These are phyloP conservation scores for Phytophthora lateralis DNA, from an alignment of 352 stramenopile genomes.

Conservation along the genomic window DNA sequence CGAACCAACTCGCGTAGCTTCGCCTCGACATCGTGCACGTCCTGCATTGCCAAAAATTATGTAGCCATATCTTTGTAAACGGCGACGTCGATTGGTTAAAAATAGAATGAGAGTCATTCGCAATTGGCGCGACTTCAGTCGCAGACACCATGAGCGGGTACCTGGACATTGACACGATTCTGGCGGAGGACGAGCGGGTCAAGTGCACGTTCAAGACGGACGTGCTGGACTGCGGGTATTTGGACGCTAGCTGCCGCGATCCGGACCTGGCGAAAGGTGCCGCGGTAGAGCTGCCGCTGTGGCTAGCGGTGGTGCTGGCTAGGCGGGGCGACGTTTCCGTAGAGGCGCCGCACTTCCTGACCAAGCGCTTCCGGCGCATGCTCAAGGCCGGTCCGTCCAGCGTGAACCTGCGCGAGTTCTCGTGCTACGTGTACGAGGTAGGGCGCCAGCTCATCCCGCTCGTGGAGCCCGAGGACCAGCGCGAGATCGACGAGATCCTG, in stretches of 20 bases:
- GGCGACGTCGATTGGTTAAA: constrained; percentile 2
- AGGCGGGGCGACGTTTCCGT: constrained; percentile 58
- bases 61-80: constrained; percentile 1
- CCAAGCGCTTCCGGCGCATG: constrained; percentile 77
- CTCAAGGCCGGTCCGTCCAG: constrained; percentile 77
- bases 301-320: constrained; percentile 66
- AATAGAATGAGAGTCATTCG: not conserved
- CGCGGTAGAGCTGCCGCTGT: constrained; percentile 78
- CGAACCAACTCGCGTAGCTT: constrained; percentile 53
- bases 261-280: constrained; percentile 52
- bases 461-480: constrained; percentile 47
- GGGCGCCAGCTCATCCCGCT: constrained; percentile 62
- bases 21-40: constrained; percentile 30
- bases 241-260: constrained; percentile 69
- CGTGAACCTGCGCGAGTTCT: constrained; percentile 82
- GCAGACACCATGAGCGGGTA: constrained; percentile 40
- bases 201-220: constrained; percentile 79
- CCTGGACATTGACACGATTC: constrained; percentile 77
- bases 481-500: constrained; percentile 82
- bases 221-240: constrained; percentile 69
- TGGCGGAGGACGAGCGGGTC: constrained; percentile 81
- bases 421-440: constrained; percentile 73
- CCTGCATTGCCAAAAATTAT: not conserved
- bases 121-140: no score
- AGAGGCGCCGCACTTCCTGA: constrained; percentile 67